Evolutionary conservation across 108 stramenopile species (phyloP).

Genomic region (Nitzschia palea): DNA sequence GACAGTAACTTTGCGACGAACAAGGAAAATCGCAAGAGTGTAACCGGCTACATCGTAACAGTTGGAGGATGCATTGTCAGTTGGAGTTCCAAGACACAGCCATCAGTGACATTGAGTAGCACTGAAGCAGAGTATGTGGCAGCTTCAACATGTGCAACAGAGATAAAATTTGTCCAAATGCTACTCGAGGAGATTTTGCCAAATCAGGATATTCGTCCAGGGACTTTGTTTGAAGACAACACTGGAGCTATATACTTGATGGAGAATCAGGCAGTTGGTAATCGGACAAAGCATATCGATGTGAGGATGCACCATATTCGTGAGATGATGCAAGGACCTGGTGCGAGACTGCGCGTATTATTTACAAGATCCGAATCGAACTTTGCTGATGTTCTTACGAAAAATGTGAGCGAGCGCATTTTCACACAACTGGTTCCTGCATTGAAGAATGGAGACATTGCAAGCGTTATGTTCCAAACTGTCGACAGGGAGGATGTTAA

Average conservation of each 20-base stretch:
- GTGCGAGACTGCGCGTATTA: not conserved
- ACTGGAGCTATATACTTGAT: slow-evolving; percentile 16
- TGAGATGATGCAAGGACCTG: not conserved
- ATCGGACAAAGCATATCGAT: slow-evolving; percentile 14
- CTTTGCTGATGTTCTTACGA: not conserved
- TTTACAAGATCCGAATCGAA: not conserved
- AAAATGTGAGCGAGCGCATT: not conserved
- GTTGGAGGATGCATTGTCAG: not conserved
- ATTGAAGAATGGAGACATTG: too few relatives aligned
- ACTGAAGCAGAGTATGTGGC: not conserved
- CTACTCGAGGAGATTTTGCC: slow-evolving; percentile 4
- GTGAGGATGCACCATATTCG: not conserved
- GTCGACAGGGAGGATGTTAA: too few relatives aligned
- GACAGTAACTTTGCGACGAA: not conserved
- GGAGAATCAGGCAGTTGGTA: not conserved
- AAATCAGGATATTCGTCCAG: not conserved
- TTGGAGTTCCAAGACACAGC: not conserved
- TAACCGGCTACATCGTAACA: not conserved
- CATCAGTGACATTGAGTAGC: not conserved
- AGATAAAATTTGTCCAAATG: slow-evolving; percentile 21
- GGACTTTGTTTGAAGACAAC: not conserved
- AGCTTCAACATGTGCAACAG: not conserved
- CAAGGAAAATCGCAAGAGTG: not conserved
- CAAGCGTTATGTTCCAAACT: too few relatives aligned
- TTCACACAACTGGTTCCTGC: too few relatives aligned